A percentile compares a stretch with the other conserved stretches of the same genome.
Conservation (phyloP, 768 basidiomycete species). For the Pleurotus eryngii region DNA sequence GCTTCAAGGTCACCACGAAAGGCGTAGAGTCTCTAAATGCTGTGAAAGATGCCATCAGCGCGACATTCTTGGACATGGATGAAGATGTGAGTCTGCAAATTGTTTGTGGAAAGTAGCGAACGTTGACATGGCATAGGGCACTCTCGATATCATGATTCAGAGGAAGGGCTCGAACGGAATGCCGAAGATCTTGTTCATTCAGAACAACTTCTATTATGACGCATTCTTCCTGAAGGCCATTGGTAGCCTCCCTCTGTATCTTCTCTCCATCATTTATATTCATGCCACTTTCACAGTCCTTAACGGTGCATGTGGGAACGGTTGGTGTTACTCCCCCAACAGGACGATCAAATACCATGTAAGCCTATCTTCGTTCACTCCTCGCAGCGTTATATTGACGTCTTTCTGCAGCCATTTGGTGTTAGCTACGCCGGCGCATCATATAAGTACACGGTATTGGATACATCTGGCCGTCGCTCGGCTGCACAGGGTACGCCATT, state of each 20-base stretch:
- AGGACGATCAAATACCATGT: conserved; percentile 72
- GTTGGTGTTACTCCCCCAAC: conserved; percentile 65
- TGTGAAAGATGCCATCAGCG: conserved; percentile 76
- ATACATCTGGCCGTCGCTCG: conserved; percentile 82
- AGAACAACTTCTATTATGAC: conserved; percentile 98
- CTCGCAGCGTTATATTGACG: conserved; percentile 1
- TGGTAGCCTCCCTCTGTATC: conserved; percentile 43
- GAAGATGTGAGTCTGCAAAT: conserved; percentile 71
- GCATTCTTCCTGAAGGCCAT: conserved; percentile 98
- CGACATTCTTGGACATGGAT: conserved; percentile 87
- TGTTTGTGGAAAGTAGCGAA: neutral
- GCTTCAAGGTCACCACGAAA: conserved; percentile 54
- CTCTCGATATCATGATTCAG: conserved; percentile 88
- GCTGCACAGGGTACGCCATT: conserved; percentile 75
- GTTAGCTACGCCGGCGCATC: conserved; percentile 93
- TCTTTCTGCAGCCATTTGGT: conserved; percentile 70
- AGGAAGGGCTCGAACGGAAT: conserved; percentile 63
- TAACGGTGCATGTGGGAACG: conserved; percentile 89
- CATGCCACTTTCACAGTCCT: conserved; percentile 49
- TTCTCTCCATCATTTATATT: too few species aligned
- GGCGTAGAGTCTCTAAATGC: conserved; percentile 60
- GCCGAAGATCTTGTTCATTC: conserved; percentile 74
- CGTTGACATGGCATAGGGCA: conserved; percentile 52
- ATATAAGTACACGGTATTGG: conserved; percentile 95
- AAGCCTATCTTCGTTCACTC: conserved; percentile 22